Evolutionary conservation across 2,329 filamentous ascomycete genomes (phyloP).

Genomic region (Keithomyces neogunnii): DNA sequence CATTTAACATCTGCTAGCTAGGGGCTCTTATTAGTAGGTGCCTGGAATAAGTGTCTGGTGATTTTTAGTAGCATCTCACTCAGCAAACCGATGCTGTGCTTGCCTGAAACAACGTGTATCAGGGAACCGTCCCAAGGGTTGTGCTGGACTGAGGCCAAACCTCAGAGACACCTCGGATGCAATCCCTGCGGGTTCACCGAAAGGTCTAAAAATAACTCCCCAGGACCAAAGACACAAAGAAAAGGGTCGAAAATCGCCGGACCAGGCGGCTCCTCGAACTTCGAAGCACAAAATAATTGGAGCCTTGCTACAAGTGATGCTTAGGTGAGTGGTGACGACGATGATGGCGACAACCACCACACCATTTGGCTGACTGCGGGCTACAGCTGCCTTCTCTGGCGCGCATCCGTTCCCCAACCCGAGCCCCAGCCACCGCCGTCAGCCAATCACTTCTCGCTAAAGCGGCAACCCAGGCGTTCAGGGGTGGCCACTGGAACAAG

Average conservation of each 20-base stretch:
- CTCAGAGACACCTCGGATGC: neutral
- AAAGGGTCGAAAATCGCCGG: neutral
- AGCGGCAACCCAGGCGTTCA: constrained; percentile 18
- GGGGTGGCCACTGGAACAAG: constrained; percentile 2
- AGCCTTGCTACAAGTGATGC: neutral
- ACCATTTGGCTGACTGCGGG: neutral
- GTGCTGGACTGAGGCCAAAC: neutral
- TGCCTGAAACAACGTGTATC: neutral
- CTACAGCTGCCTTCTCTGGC: constrained; percentile 1
- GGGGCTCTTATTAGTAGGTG: too few relatives aligned
- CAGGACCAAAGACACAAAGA: neutral
- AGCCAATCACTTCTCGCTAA: constrained; percentile 24
- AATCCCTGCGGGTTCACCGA: neutral
- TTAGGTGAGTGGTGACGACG: constrained; percentile 3
- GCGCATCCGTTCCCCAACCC: neutral
- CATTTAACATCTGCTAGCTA: too few relatives aligned
- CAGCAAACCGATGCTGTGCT: neutral
- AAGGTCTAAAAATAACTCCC: neutral
- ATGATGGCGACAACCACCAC: constrained; percentile 1
- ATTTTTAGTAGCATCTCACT: neutral
- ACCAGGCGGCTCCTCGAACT: neutral
- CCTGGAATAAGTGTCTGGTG: too few relatives aligned
- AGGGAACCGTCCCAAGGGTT: neutral
- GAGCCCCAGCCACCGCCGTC: constrained; percentile 20
- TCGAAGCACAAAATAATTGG: too few relatives aligned